These are phyloP conservation scores for Termitomyces sp. DNA, from an alignment of 768 basidiomycete genomes.

Conservation along the genomic window DNA sequence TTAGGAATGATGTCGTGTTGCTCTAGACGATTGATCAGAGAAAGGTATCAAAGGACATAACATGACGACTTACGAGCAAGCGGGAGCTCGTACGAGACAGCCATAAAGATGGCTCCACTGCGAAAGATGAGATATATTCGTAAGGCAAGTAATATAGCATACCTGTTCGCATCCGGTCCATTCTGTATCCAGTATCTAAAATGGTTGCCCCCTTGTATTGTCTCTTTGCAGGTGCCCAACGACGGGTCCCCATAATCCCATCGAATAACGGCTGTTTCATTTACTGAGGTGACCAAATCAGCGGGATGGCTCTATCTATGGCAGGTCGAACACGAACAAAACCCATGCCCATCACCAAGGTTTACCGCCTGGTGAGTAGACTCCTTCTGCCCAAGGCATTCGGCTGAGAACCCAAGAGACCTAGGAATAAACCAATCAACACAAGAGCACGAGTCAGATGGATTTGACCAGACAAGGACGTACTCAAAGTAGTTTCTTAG, in stretches of 20 bases:
- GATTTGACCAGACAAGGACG: constrained; percentile 25
- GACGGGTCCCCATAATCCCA: constrained; percentile 80
- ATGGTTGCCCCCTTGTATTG: constrained; percentile 83
- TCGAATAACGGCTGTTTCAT: constrained; percentile 81
- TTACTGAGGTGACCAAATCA: constrained; percentile 39
- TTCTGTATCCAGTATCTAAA: constrained; percentile 88
- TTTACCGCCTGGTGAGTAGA: constrained; percentile 69
- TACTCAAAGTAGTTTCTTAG: constrained; percentile 81
- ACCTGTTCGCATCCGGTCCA: constrained; percentile 60
- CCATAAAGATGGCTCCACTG: constrained; percentile 76
- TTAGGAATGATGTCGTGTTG: constrained; percentile 71
- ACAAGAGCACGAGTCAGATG: background rate
- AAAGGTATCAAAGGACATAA: background rate
- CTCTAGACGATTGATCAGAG: constrained; percentile 27
- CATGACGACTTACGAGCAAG: constrained; percentile 42
- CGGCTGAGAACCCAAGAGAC: constrained; percentile 67
- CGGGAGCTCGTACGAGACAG: constrained; percentile 69
- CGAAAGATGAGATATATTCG: background rate
- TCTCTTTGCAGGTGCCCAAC: constrained; percentile 85
- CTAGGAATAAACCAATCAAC: constrained; percentile 29
- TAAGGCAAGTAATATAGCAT: constrained; percentile 14
- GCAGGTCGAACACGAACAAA: constrained; percentile 39
- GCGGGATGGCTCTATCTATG: background rate
- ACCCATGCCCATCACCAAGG: constrained; percentile 81
- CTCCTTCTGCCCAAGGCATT: constrained; percentile 83